Percentiles rank a stretch among this genome's conserved stretches.
Conservation (phyloP, 768 basidiomycete genomes). For the Pleurotus tuoliensis region DNA sequence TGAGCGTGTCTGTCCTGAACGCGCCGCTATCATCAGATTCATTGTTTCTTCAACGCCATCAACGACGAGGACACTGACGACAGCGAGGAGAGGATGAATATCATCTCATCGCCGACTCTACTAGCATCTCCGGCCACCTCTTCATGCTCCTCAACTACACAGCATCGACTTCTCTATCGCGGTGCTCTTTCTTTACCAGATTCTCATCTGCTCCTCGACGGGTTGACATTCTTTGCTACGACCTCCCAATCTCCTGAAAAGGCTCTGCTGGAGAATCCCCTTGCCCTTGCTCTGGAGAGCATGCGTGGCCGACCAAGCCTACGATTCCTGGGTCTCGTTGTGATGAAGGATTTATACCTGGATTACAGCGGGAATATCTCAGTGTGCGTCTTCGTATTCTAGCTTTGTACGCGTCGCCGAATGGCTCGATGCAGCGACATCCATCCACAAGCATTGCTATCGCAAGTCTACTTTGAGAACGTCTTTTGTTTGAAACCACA, state of each 20-base stretch:
- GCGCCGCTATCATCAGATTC: no score
- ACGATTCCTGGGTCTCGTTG: slow-evolving; percentile 50
- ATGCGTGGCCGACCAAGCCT: slow-evolving; percentile 73
- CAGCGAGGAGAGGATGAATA: no score
- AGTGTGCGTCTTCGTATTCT: slow-evolving; percentile 32
- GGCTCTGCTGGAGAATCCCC: slow-evolving; percentile 55
- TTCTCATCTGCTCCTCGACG: slow-evolving; percentile 68
- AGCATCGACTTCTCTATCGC: slow-evolving; percentile 66
- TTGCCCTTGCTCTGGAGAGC: slow-evolving; percentile 72
- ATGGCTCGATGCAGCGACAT: slow-evolving; percentile 47
- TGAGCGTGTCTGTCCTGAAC: no score
- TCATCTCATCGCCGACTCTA: not conserved
- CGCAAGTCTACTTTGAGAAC: slow-evolving; percentile 68
- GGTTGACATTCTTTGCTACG: slow-evolving; percentile 60
- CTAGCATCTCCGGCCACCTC: not conserved
- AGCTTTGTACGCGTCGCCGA: no score
- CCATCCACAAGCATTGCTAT: slow-evolving; percentile 59
- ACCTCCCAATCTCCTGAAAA: slow-evolving; percentile 19
- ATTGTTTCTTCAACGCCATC: no score
- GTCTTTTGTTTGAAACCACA: slow-evolving; percentile 52
- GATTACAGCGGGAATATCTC: slow-evolving; percentile 53
- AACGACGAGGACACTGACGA: no score
- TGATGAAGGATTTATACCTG: slow-evolving; percentile 51
- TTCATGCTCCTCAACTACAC: slow-evolving; percentile 8
- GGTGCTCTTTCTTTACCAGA: slow-evolving; percentile 73